Evolutionary conservation across 1,139 yeast genomes (phyloP), one percentile per base, ranked within the genome.

Genomic region (Sugiyamaella grinbergsii): DNA sequence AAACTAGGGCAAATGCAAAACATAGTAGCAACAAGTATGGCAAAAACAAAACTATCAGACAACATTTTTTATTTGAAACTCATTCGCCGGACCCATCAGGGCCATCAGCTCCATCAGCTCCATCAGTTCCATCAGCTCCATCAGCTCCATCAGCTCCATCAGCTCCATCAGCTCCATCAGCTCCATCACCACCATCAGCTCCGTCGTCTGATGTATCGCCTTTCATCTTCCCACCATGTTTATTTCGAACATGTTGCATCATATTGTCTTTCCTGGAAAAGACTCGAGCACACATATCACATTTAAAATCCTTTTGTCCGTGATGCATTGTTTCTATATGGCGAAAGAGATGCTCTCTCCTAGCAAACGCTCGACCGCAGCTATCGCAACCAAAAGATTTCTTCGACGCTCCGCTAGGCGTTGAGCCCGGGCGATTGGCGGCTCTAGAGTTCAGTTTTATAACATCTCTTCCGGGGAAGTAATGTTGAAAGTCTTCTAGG

Each of bases 201-300:
- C 28, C 41, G 15, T 40, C 44, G 18, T 41, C 45, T 2, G 45
- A 41, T 5, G 45, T 13, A 8, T 37, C 47, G 18, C 16, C 36
- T 28, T 43, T 43, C 15, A 23, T 13, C 34, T 51, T 51, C 15
- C 41, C 54, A 15, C 54, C 52, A 49, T 61, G 65, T 54, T 61
- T 61, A 54, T 61, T 61, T 23, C 65, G 53, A 10, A 59, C 55
- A 50, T 61, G 65, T 47, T 61, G 65, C 65, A 61, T 61, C 65
- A 61, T 61, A 31, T 61, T 61, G 47, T 61, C 65, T 42, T 61
- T 61, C 13, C 65, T 43, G 7, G 62, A 59, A 32, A 61, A 61
- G 31, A 61, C 64, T 20, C 65, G 52, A 22, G 50, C 42, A 44
- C 65, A 61, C 11, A 58, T 49, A 18, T 53, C 50, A 52, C 65